Evolutionary conservation across 345 rosid genomes (phyloP).

Genomic region (Mercurialis annua): DNA sequence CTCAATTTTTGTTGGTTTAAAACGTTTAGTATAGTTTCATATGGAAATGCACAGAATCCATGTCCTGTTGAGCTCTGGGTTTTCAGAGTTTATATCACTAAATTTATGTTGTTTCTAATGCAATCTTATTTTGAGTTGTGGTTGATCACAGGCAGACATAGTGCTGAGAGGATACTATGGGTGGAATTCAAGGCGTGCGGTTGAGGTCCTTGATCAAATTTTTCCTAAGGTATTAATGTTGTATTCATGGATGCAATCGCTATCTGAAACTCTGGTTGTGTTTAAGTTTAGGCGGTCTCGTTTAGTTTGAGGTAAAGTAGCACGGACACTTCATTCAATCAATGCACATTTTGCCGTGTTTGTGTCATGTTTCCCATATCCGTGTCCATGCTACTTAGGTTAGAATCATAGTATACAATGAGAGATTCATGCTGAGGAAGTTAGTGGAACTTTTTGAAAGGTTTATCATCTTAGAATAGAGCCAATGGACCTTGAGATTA

Average conservation of each 20-base stretch:
- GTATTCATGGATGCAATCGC: neutral
- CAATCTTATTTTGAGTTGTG: neutral
- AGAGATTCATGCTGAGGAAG: neutral
- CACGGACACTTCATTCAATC: no score
- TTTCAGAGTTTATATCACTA: no score
- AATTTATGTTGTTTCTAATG: neutral
- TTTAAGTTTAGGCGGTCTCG: neutral
- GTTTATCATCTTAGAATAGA: neutral
- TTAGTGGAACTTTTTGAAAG: neutral
- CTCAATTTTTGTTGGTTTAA: neutral
- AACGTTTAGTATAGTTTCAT: neutral
- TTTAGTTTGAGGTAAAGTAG: no score
- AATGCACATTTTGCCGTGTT: neutral
- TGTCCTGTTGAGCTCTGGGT: no score
- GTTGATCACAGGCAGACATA: slow-evolving; percentile 66
- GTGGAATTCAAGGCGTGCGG: slow-evolving; percentile 93
- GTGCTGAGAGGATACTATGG: slow-evolving; percentile 82
- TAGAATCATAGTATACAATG: neutral
- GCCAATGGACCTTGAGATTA: neutral
- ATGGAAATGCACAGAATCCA: neutral
- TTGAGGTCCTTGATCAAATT: slow-evolving; percentile 67
- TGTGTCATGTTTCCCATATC: no score
- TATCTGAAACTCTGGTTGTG: neutral
- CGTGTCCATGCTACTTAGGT: no score
- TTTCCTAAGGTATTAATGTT: slow-evolving; percentile 69